These are phyloP conservation scores for Salix suchowensis DNA, from an alignment of 345 rosid species.

Conservation along the genomic window DNA sequence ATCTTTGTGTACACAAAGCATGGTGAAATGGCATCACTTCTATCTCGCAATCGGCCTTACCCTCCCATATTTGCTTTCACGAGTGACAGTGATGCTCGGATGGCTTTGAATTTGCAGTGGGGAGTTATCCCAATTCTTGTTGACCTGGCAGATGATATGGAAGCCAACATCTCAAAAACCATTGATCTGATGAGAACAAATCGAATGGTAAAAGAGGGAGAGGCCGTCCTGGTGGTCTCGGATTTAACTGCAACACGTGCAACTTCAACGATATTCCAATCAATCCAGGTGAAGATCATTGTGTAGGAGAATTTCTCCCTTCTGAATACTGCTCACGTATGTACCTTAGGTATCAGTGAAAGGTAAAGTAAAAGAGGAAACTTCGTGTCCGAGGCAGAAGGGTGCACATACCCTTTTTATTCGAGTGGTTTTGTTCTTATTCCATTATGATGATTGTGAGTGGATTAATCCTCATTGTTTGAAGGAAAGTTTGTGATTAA, in stretches of 20 bases:
- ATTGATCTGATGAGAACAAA: conserved; percentile 40
- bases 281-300: conserved; percentile 56
- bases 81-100: conserved; percentile 31
- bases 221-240: conserved; percentile 49
- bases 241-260: conserved; percentile 41
- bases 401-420: neutral
- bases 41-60: conserved; percentile 69
- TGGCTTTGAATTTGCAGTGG: conserved; percentile 70
- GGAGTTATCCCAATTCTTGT: conserved; percentile 53
- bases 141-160: conserved; percentile 52
- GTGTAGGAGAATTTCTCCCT: conserved; percentile 9
- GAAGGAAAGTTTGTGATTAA: too few species aligned
- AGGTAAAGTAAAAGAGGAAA: neutral
- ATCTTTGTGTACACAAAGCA: conserved; percentile 64
- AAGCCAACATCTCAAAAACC: conserved; percentile 42
- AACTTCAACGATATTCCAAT: conserved; percentile 38
- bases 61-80: conserved; percentile 72
- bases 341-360: neutral
- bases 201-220: conserved; percentile 47
- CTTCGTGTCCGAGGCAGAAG: neutral
- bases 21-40: conserved; percentile 66
- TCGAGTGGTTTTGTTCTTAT: neutral
- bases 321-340: neutral
- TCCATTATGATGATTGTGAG: neutral
- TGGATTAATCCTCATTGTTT: too few species aligned